These are phyloP conservation scores for Leishmania major DNA, from an alignment of 208 protist genomes.

Conservation along the genomic window DNA sequence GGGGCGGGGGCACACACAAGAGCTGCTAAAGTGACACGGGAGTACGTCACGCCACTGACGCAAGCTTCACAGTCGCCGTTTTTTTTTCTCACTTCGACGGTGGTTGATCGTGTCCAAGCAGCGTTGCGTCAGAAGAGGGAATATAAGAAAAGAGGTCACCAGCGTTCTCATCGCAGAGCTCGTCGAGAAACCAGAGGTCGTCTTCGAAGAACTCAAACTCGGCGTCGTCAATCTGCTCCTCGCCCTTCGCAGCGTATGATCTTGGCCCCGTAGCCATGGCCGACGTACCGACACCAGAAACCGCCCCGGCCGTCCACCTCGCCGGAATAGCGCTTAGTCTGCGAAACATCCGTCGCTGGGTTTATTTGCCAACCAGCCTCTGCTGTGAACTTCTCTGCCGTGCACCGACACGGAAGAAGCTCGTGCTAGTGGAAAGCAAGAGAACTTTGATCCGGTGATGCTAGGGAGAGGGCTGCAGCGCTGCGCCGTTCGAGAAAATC, in stretches of 20 bases:
- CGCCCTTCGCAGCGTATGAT: slow-evolving; percentile 21
- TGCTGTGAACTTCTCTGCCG: not conserved
- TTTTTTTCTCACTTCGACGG: slow-evolving; percentile 6
- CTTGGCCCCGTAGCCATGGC: not conserved
- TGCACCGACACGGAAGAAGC: not conserved
- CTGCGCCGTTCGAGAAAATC: not conserved
- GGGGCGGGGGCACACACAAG: not conserved
- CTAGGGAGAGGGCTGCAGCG: not conserved
- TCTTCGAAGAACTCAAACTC: slow-evolving; percentile 75
- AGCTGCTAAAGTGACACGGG: not conserved
- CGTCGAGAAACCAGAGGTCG: slow-evolving; percentile 82
- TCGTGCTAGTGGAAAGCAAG: not conserved
- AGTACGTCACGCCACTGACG: not conserved
- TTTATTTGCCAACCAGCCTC: not conserved
- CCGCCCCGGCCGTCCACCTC: slow-evolving; percentile 7
- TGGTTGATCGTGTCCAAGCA: slow-evolving; percentile 31
- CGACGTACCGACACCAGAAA: slow-evolving; percentile 14
- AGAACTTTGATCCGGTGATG: not conserved
- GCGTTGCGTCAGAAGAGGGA: slow-evolving; percentile 53
- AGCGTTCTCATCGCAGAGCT: slow-evolving; percentile 65
- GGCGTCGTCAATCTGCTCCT: slow-evolving; percentile 33
- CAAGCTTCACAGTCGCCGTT: not conserved
- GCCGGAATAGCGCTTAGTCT: slow-evolving; percentile 5
- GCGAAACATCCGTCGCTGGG: slow-evolving; percentile 1
- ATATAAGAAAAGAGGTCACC: slow-evolving; percentile 73